A percentile compares a stretch with the other conserved stretches of the same genome.
Evolutionary conservation across 2,329 filamentous ascomycete genomes (phyloP).

Genomic region (Ophiocordyceps camponoti-saundersi): DNA sequence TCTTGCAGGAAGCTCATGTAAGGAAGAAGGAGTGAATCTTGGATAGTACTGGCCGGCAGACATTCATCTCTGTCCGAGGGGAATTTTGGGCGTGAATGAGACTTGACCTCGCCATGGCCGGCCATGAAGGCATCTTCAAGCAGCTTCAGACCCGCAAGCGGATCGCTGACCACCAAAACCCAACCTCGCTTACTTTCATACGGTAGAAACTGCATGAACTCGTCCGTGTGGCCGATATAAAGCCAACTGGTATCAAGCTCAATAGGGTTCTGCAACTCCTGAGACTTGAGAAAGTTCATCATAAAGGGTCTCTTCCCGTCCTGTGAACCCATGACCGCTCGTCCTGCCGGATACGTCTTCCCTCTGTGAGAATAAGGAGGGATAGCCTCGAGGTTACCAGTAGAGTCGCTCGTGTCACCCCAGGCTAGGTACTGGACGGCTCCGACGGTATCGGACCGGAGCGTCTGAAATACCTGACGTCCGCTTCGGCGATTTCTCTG

Average conservation of each 20-base stretch:
- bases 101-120: conserved; percentile 8
- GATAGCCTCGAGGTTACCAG: conserved; percentile 20
- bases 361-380: conserved; percentile 12
- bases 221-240: conserved; percentile 10
- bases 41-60: not conserved
- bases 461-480: conserved; percentile 13
- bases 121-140: conserved; percentile 5
- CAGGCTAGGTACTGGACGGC: conserved; percentile 11
- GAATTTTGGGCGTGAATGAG: not conserved
- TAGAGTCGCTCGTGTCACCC: conserved; percentile 6
- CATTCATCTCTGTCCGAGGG: not conserved
- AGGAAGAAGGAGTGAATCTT: not conserved
- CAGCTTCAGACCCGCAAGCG: conserved; percentile 8
- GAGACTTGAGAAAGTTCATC: conserved; percentile 11
- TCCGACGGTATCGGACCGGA: conserved; percentile 12
- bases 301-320: not conserved
- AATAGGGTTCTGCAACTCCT: conserved; percentile 16
- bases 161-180: conserved; percentile 9
- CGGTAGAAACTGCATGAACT: conserved; percentile 13
- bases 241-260: conserved; percentile 13
- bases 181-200: conserved; percentile 9
- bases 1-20: not conserved
- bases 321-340: conserved; percentile 6
- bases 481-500: conserved; percentile 6
- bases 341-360: conserved; percentile 7